These are phyloP conservation scores for Neurospora sublineolata DNA, from an alignment of 495 filamentous ascomycete genomes.

Conservation along the genomic window DNA sequence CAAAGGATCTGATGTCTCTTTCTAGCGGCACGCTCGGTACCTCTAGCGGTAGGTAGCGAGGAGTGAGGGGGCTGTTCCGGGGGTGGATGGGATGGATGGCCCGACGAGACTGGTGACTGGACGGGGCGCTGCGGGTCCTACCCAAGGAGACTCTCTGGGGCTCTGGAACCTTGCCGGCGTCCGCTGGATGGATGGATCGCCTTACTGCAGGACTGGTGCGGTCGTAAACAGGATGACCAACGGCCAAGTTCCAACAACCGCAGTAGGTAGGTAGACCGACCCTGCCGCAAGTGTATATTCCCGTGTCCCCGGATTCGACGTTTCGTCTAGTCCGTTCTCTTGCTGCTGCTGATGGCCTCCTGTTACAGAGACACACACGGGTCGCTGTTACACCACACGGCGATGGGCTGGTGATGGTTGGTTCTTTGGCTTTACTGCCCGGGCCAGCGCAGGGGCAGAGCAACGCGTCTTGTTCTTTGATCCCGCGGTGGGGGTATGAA, in stretches of 20 bases:
- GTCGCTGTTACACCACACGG: conserved; percentile 23
- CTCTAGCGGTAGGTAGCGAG: background rate
- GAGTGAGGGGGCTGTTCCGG: background rate
- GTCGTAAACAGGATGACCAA: conserved; percentile 4
- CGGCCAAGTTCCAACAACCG: background rate
- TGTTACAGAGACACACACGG: conserved; percentile 7
- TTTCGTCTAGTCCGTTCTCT: background rate
- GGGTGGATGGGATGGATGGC: background rate
- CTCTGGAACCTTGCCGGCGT: conserved; percentile 1
- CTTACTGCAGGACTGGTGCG: conserved; percentile 16
- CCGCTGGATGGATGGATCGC: conserved; percentile 18
- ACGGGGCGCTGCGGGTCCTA: conserved; percentile 18
- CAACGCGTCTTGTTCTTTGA: conserved; percentile 3
- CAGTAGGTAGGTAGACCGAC: background rate
- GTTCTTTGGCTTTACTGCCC: conserved; percentile 7
- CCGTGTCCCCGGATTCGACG: conserved; percentile 18
- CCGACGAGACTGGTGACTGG: background rate
- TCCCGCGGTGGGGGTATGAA: conserved; percentile 4
- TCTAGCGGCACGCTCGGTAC: conserved; percentile 2
- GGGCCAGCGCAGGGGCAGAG: conserved; percentile 16
- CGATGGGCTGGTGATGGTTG: conserved; percentile 21
- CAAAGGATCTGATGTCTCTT: conserved; percentile 8
- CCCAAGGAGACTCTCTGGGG: conserved; percentile 11
- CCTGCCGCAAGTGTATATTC: conserved; percentile 1
- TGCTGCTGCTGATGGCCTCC: background rate